phyloP scores from a whole-genome alignment of 2,329 filamentous ascomycete species.

The Elsinoe necatrix region DNA sequence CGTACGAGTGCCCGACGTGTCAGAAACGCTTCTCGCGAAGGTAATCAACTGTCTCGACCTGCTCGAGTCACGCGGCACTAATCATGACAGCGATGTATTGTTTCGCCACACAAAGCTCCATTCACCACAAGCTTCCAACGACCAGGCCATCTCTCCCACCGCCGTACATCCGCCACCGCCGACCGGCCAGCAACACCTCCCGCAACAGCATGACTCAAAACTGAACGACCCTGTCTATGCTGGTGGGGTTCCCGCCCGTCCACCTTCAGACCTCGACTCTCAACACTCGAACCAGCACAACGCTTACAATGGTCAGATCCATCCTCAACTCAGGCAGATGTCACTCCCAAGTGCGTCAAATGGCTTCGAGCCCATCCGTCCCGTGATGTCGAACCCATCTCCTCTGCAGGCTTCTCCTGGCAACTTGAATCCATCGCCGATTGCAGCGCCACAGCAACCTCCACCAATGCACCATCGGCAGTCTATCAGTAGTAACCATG shows the following conservation, averaged over 20 bases:
- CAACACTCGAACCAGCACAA: constrained; percentile 1
- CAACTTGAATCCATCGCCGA: not conserved
- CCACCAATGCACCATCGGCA: constrained; percentile 12
- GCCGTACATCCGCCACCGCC: constrained; percentile 26
- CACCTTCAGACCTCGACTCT: constrained; percentile 8
- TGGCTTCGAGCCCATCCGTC: not conserved
- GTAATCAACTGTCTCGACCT: constrained; percentile 29
- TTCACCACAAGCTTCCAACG: constrained; percentile 26
- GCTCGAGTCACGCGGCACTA: constrained; percentile 21
- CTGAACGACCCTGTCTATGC: not conserved
- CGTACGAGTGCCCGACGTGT: constrained; percentile 46
- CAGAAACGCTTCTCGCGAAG: constrained; percentile 49
- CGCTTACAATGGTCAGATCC: constrained; percentile 9
- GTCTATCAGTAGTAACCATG: constrained; percentile 6
- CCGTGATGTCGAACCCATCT: not conserved
- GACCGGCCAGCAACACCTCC: constrained; percentile 8
- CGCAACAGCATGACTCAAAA: not conserved
- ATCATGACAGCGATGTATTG: constrained; percentile 37
- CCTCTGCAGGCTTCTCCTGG: not conserved
- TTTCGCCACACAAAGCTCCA: constrained; percentile 46
- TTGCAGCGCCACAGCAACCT: not conserved
- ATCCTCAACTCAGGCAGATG: constrained; percentile 6
- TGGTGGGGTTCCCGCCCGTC: not conserved
- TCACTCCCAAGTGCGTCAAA: not conserved
- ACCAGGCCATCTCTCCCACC: constrained; percentile 30